Evolutionary conservation across 2,329 filamentous ascomycete genomes (phyloP), one percentile per base, ranked within the genome.

Genomic region (Hypoxylon sp.): DNA sequence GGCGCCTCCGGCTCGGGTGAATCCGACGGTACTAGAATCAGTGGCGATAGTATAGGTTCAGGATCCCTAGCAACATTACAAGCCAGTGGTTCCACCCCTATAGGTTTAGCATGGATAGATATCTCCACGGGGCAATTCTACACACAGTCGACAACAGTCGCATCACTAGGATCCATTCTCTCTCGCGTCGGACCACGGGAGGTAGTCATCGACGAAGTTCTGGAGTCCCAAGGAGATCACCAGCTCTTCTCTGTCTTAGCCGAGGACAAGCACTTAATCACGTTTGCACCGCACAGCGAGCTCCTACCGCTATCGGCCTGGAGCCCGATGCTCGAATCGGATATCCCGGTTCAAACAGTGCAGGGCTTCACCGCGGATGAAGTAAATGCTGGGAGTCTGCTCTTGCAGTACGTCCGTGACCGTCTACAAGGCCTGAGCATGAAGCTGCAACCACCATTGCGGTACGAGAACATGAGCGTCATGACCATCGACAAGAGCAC

Each of bases 401-500:
- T 98, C n/a, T 84, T 99, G 11, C 88, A 93, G 73, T 99, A 98
- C 79, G 91, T 97, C 58, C 88, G 89, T 67, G 88, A 91, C 72
- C 90, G 94, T 57, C 83, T 98, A 17, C 92, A 92, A 74, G 93
- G 93, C 17, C 83, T 91, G 58, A 90, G 88, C 75, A 89, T 97
- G 82, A 94, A 92, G 78, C 85, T 99, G 44, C 94, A 97, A 78
- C 90, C 93, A 48, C 96, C 96, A 1, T 83, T 91, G 37, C 91
- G 93, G 65, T 88, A 93, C 72, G 89, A 92, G 71, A 86, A 88
- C 56, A 85, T 92, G 76, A 89, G 97, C 68, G 90, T 92, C 70
- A 96, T 99, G 93, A 87, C 83, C 55, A 97, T 99, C 72, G 96
- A 99, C 81, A 94, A 92, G 77, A 97, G 94, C 76, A 98, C 92